phyloP scores from a whole-genome alignment of 352 stramenopile genomes.

The Pythium rhizo-oryzae region DNA sequence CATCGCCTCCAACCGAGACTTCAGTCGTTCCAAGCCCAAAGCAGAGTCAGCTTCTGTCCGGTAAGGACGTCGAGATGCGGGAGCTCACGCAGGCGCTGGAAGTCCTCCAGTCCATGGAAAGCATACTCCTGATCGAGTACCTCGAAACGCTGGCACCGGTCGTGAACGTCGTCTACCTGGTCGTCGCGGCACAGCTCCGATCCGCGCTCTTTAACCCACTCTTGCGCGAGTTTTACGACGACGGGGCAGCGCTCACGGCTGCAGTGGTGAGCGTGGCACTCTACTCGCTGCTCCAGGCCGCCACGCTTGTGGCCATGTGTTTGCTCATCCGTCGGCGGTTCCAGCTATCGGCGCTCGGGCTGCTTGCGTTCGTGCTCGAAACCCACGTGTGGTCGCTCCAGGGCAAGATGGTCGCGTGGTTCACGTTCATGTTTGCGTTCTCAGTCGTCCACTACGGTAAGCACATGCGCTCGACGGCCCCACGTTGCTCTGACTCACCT shows the following conservation, averaged over 20 bases:
- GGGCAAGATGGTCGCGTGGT: constrained; percentile 14
- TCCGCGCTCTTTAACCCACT: constrained; percentile 17
- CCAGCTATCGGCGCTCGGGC: neutral
- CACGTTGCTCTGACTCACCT: neutral
- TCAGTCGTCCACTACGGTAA: constrained; percentile 15
- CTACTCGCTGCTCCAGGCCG: constrained; percentile 9
- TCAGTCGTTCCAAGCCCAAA: neutral
- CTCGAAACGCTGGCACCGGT: constrained; percentile 13
- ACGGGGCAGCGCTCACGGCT: neutral
- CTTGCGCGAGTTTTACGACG: neutral
- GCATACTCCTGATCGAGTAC: constrained; percentile 27
- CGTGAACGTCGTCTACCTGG: constrained; percentile 10
- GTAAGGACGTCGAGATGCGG: neutral
- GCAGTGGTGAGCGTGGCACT: neutral
- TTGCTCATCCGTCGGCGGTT: constrained; percentile 7
- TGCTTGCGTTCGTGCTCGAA: constrained; percentile 18
- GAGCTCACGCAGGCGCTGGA: constrained; percentile 6
- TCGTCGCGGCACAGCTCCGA: constrained; percentile 11
- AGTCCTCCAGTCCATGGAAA: constrained; percentile 15
- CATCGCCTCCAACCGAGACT: too few relatives aligned
- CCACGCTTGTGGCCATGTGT: constrained; percentile 3
- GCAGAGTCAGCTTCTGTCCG: neutral
- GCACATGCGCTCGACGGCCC: neutral
- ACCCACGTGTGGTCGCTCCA: constrained; percentile 15
- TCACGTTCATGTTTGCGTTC: constrained; percentile 3